Base-by-base conservation (phyloP, 176 grass and related monocot genomes). In the Rhynchospora breviuscula region DNA sequence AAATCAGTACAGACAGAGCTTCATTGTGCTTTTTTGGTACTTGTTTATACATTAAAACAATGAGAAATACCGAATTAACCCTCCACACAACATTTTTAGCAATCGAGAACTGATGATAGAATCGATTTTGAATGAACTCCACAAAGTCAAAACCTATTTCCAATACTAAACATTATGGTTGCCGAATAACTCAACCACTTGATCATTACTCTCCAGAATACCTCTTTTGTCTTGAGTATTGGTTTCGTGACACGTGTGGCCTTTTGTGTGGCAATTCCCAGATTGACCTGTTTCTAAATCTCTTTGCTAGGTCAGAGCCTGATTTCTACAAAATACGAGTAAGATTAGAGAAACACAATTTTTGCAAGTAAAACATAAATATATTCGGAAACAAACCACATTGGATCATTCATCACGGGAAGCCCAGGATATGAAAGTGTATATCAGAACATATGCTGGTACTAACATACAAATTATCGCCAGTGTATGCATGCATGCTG, bases 21-120 rank as follows among this genome's bases (percentile, higher is more conserved):
- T 29, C 0, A 29, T n/a, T 44, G 77, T 81, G 91, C 92, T 83
- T 88, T 35, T 91, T 29, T 29, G 26, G 26, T 29, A 29, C 26
- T 29, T 29, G 26, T 29, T 29, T 29, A 29, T 29, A 0, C 0
- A 29, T 29, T 29, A 29, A 29, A 29, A 29, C 26, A 29, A 29
- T 0, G 26, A 29, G 26, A 29, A 29, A 29, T 29, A 1, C 26
- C 1, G 26, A 29, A 29, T n/a, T n/a, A n/a, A n/a, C n/a, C n/a
- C n/a, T n/a, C n/a, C n/a, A n/a, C n/a, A n/a, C n/a, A n/a, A n/a
- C n/a, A n/a, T n/a, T n/a, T n/a, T n/a, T n/a, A n/a, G n/a, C n/a
- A n/a, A n/a, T n/a, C n/a, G n/a, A n/a, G n/a, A 67, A 31, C 64
- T 67, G 25, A 67, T 67, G 64, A 26, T 67, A 6, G 64, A 26